phyloP scores from a whole-genome alignment of 129 eudicot genomes.

The Centrapalus pauciflorus region DNA sequence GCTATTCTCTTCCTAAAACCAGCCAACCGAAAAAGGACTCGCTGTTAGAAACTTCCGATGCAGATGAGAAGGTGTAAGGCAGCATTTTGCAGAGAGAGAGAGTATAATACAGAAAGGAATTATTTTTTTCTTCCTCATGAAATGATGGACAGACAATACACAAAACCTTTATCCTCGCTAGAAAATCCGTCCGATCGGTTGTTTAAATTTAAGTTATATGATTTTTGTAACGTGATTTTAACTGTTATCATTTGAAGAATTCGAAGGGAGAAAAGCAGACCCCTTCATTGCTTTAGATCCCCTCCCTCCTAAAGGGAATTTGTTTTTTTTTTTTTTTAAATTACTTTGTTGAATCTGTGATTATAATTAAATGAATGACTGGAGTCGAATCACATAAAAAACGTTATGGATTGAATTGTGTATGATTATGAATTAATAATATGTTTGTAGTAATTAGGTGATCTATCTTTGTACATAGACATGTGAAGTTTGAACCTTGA shows the following conservation, averaged over 20 bases:
- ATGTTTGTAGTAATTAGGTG: too few relatives aligned
- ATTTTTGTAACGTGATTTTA: slow-evolving; percentile 30
- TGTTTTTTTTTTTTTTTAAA: neutral
- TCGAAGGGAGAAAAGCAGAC: neutral
- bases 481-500: too few relatives aligned
- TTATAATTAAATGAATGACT: too few relatives aligned
- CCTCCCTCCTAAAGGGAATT: slow-evolving; percentile 10
- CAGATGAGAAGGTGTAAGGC: slow-evolving; percentile 32
- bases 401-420: too few relatives aligned
- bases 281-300: slow-evolving; percentile 9
- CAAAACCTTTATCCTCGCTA: neutral
- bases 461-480: too few relatives aligned
- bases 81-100: neutral
- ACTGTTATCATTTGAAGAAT: slow-evolving; percentile 24
- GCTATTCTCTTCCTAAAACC: slow-evolving; percentile 29
- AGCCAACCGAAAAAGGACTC: slow-evolving; percentile 33
- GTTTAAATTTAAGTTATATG: slow-evolving; percentile 27
- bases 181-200: slow-evolving; percentile 4
- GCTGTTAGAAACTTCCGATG: slow-evolving; percentile 28
- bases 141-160: neutral
- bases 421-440: too few relatives aligned
- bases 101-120: slow-evolving; percentile 13
- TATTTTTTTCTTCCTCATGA: neutral
- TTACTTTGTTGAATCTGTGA: neutral
- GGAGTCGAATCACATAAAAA: too few relatives aligned